Evolutionary conservation across 2,329 filamentous ascomycete genomes (phyloP).

Genomic region (Ophiostoma novo-ulmi): DNA sequence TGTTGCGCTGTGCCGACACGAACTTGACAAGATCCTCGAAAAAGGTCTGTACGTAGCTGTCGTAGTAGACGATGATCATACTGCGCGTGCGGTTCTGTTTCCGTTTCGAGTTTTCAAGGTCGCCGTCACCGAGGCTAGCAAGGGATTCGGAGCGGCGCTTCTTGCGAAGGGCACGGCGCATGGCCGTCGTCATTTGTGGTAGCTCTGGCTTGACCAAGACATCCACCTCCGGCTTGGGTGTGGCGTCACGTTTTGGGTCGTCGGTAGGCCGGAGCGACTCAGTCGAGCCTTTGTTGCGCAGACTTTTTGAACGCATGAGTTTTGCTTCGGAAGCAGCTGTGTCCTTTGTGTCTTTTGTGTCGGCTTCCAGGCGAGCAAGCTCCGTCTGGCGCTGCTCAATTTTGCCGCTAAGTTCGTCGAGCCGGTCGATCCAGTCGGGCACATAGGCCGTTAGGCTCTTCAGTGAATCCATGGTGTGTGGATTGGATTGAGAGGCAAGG

Average conservation of each 20-base stretch:
- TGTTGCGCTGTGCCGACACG: constrained; percentile 72
- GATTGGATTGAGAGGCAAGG: not conserved
- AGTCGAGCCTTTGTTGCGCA: constrained; percentile 31
- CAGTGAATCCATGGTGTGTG: constrained; percentile 48
- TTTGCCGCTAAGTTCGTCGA: constrained; percentile 57
- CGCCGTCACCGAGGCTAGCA: constrained; percentile 44
- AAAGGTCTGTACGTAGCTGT: constrained; percentile 75
- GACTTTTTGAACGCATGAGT: constrained; percentile 29
- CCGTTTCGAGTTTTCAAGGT: constrained; percentile 33
- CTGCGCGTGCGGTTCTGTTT: constrained; percentile 60
- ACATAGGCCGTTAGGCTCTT: constrained; percentile 51
- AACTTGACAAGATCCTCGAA: constrained; percentile 80
- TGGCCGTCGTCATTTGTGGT: not conserved
- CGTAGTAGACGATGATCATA: constrained; percentile 87
- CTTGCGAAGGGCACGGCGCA: not conserved
- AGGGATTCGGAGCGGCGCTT: constrained; percentile 47
- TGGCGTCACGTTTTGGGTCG: constrained; percentile 24
- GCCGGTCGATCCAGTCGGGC: constrained; percentile 54
- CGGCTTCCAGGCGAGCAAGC: constrained; percentile 42
- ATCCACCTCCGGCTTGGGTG: constrained; percentile 19
- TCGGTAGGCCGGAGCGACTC: constrained; percentile 30
- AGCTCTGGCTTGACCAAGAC: not conserved
- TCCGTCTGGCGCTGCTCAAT: constrained; percentile 58
- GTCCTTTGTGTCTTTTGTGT: constrained; percentile 30
- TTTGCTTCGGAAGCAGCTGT: constrained; percentile 24